phyloP scores from a whole-genome alignment of 257 asterid species.

The Prunella vulgaris region DNA sequence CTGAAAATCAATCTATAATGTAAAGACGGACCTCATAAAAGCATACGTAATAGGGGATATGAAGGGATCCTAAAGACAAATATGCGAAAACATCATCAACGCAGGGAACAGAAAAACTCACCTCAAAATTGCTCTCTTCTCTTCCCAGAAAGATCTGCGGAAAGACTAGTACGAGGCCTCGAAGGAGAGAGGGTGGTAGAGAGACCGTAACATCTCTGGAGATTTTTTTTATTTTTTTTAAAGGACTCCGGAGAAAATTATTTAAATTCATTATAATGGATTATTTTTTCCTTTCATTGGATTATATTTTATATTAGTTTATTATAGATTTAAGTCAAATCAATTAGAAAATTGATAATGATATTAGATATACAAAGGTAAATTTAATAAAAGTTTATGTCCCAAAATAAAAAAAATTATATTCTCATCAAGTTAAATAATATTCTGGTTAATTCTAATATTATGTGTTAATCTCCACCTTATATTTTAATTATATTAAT shows the following conservation, averaged over 20 bases:
- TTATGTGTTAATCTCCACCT: too few relatives aligned
- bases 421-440: too few relatives aligned
- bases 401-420: too few relatives aligned
- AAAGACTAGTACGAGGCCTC: neutral
- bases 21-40: neutral
- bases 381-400: too few relatives aligned
- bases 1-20: neutral
- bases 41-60: neutral
- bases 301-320: too few relatives aligned
- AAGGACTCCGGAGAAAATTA: neutral
- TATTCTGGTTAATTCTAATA: too few relatives aligned
- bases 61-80: neutral
- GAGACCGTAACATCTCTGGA: neutral
- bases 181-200: neutral
- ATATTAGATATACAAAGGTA: too few relatives aligned
- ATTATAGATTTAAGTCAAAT: too few relatives aligned
- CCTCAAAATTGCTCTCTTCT: neutral
- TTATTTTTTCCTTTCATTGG: neutral
- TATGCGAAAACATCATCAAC: neutral
- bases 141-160: neutral
- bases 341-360: too few relatives aligned
- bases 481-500: too few relatives aligned
- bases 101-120: neutral
- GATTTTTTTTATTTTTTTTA: too few relatives aligned
- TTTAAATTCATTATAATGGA: neutral